Conservation (phyloP, 768 basidiomycete species). For the Suillus subaureus region DNA sequence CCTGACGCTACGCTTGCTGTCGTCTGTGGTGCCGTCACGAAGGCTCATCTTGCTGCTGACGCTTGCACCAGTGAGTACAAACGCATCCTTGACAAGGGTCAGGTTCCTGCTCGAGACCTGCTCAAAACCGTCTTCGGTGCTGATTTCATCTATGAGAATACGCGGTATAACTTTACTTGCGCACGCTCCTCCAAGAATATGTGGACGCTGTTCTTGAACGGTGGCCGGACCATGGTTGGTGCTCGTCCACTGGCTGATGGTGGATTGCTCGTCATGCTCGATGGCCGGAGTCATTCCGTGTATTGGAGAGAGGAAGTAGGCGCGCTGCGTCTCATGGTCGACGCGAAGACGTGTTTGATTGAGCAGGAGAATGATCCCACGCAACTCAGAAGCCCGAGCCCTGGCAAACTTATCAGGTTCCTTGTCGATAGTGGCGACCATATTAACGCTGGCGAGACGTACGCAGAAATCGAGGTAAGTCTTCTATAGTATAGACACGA, state of each 20-base stretch:
- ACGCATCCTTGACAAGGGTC: conserved; percentile 95
- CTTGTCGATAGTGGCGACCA: conserved; percentile 98
- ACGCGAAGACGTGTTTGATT: conserved; percentile 96
- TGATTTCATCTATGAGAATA: conserved; percentile 97
- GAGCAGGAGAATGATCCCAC: conserved; percentile 99
- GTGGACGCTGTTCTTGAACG: conserved; percentile 97
- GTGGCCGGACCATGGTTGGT: conserved; percentile 89
- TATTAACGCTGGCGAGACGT: conserved; percentile 93
- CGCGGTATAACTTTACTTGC: conserved; percentile 94
- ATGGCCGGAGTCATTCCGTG: conserved; percentile 94
- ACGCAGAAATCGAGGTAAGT: conserved; percentile 94
- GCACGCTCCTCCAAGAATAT: conserved; percentile 84
- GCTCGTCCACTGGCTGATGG: conserved; percentile 93
- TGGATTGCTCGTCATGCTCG: conserved; percentile 87
- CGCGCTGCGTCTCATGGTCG: conserved; percentile 88
- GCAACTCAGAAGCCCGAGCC: conserved; percentile 92
- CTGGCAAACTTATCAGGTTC: conserved; percentile 94
- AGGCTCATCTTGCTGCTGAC: conserved; percentile 89
- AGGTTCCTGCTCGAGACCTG: conserved; percentile 92
- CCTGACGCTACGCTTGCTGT: conserved; percentile 93
- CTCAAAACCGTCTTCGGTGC: conserved; percentile 95
- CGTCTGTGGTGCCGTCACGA: conserved; percentile 94
- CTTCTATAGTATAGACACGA: neutral
- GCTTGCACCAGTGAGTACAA: conserved; percentile 93
- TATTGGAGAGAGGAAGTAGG: conserved; percentile 99